Conservation (phyloP, 768 basidiomycete genomes). For the Clitopilus passeckerianus region DNA sequence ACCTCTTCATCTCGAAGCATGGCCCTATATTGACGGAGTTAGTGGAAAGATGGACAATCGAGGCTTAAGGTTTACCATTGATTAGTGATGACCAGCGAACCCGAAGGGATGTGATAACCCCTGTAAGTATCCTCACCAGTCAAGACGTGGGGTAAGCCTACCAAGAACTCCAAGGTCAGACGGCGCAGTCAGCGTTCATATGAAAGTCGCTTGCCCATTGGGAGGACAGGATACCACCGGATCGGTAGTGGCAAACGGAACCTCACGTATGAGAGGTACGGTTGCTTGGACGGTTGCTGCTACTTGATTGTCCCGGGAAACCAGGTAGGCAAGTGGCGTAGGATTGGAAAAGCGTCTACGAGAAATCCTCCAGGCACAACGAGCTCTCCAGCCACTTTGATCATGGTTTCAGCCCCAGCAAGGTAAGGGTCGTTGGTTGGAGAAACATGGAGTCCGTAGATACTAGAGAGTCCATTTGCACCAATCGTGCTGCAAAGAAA, state of each 20-base stretch:
- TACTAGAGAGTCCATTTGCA: slow-evolving; percentile 31
- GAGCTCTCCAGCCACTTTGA: slow-evolving; percentile 25
- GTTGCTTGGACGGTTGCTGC: slow-evolving; percentile 7
- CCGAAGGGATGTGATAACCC: slow-evolving; percentile 27
- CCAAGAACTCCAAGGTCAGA: not conserved
- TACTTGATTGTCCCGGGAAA: slow-evolving; percentile 45
- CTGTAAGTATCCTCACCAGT: slow-evolving; percentile 26
- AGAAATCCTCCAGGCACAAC: slow-evolving; percentile 37
- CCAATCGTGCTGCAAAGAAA: slow-evolving; percentile 42
- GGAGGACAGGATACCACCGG: not conserved
- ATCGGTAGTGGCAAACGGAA: not conserved
- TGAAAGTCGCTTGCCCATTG: not conserved
- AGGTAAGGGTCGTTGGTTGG: slow-evolving; percentile 39
- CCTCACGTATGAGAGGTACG: not conserved
- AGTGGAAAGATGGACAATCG: not conserved
- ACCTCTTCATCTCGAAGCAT: slow-evolving; percentile 20
- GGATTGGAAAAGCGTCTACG: slow-evolving; percentile 35
- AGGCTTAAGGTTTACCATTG: not conserved
- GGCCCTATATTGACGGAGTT: slow-evolving; percentile 16
- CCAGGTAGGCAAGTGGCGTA: slow-evolving; percentile 49
- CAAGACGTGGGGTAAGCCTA: slow-evolving; percentile 20
- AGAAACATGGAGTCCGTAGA: slow-evolving; percentile 42
- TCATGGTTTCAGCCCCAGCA: slow-evolving; percentile 30
- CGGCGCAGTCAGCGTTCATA: not conserved
- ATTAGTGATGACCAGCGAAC: slow-evolving; percentile 11